Evolutionary conservation across 129 eudicot species (phyloP).

Genomic region (Mikania micrantha): DNA sequence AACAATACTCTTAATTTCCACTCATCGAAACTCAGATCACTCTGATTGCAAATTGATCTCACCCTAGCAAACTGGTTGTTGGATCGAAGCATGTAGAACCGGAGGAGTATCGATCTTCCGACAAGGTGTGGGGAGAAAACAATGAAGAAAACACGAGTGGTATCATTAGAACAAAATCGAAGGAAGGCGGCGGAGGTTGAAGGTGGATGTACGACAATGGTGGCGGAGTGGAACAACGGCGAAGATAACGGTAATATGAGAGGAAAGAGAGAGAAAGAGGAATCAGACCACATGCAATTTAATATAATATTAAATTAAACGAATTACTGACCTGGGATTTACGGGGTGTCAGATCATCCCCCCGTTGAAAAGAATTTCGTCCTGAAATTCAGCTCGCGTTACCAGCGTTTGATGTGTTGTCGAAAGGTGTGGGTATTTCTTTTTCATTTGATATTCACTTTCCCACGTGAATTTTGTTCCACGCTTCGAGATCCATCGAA

Average conservation of each 20-base stretch:
- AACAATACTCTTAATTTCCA: constrained; percentile 46
- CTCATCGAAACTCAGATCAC: constrained; percentile 45
- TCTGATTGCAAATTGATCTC: constrained; percentile 42
- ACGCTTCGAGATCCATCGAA: too few species aligned
- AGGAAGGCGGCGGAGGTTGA: constrained; percentile 72
- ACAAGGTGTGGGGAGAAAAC: constrained; percentile 50
- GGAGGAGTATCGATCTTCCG: constrained; percentile 48
- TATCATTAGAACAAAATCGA: constrained; percentile 40
- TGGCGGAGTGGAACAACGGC: constrained; percentile 22
- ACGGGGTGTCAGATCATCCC: too few species aligned
- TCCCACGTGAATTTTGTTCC: too few species aligned
- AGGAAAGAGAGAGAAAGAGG: constrained; percentile 75
- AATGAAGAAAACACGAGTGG: constrained; percentile 44
- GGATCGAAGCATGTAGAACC: constrained; percentile 41
- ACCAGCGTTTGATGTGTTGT: too few species aligned
- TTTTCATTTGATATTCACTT: too few species aligned
- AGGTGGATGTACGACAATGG: constrained; percentile 53
- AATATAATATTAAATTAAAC: too few species aligned
- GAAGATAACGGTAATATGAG: constrained; percentile 37
- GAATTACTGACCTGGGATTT: too few species aligned
- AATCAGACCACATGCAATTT: constrained; percentile 55
- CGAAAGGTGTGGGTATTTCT: too few species aligned
- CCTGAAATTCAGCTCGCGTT: too few species aligned
- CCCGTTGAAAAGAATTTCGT: too few species aligned
- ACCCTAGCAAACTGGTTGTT: constrained; percentile 27